Conservation (phyloP, 257 asterid genomes). For the Plantago major region DNA sequence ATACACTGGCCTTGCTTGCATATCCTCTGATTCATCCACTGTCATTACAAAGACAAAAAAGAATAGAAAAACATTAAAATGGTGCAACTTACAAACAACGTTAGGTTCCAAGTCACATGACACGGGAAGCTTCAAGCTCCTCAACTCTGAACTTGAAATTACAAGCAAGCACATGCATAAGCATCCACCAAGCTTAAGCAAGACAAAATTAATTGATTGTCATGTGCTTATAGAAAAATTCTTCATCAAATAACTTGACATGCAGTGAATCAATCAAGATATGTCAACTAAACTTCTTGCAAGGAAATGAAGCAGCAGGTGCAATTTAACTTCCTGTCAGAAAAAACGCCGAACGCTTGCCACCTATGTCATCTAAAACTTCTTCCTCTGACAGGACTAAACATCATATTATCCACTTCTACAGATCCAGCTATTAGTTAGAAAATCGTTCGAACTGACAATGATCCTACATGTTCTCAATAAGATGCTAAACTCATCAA, state of each 20-base stretch:
- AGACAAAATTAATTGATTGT: not conserved
- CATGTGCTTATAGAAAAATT: not conserved
- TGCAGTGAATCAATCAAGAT: too few species aligned
- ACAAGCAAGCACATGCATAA: conserved; percentile 7
- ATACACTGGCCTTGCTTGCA: conserved; percentile 90
- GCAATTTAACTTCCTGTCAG: too few species aligned
- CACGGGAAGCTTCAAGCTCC: conserved; percentile 14
- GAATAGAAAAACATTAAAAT: not conserved
- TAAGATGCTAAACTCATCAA: too few species aligned
- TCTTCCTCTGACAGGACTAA: too few species aligned
- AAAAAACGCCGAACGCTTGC: too few species aligned
- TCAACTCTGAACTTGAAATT: conserved; percentile 11
- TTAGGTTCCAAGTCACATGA: not conserved
- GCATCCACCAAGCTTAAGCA: not conserved
- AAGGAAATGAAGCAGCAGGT: too few species aligned
- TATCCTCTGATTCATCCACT: conserved; percentile 81
- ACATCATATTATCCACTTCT: too few species aligned
- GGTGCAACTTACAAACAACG: not conserved
- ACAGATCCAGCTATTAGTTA: too few species aligned
- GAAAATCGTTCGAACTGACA: too few species aligned
- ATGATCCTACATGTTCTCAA: too few species aligned
- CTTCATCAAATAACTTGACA: not conserved
- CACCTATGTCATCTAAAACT: too few species aligned
- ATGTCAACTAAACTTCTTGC: too few species aligned
- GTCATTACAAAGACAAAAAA: conserved; percentile 30